These are phyloP conservation scores for Cucumis hystrix DNA, from an alignment of 306 rosid genomes.

Conservation along the genomic window DNA sequence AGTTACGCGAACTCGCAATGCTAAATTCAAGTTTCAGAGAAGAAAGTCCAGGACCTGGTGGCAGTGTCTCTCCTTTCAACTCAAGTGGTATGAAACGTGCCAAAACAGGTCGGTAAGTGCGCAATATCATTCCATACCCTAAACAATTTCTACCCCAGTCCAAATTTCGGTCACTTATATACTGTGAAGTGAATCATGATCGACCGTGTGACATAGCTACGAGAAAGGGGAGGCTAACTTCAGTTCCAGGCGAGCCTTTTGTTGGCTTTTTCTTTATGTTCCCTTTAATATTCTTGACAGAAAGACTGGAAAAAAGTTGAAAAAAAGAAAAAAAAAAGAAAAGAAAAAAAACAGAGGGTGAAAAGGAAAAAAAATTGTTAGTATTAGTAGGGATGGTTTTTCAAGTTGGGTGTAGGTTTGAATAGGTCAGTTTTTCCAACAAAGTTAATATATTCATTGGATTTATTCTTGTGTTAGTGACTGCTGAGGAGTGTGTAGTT, in stretches of 20 bases:
- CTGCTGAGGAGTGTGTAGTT: slow-evolving; percentile 49
- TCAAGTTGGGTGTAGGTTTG: slow-evolving; percentile 50
- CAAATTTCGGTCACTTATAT: neutral
- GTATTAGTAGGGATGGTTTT: neutral
- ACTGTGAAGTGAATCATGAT: neutral
- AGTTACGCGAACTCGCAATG: slow-evolving; percentile 77
- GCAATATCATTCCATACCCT: neutral
- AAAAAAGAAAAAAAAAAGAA: neutral
- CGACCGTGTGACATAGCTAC: neutral
- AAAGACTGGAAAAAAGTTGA: neutral
- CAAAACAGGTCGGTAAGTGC: slow-evolving; percentile 64
- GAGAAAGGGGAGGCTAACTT: neutral
- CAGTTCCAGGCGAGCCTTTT: slow-evolving; percentile 6
- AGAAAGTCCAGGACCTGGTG: slow-evolving; percentile 88
- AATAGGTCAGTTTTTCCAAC: slow-evolving; percentile 18
- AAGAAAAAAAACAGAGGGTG: neutral
- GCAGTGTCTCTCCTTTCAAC: slow-evolving; percentile 86
- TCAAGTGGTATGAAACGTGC: slow-evolving; percentile 95
- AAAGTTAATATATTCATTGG: slow-evolving; percentile 56
- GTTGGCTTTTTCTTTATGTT: neutral
- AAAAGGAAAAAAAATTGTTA: neutral
- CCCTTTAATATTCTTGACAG: neutral
- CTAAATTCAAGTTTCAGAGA: slow-evolving; percentile 84
- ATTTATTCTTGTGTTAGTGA: slow-evolving; percentile 86
- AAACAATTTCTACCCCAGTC: neutral